Base-by-base conservation (phyloP, 768 basidiomycete species). In the Epithele typhae region DNA sequence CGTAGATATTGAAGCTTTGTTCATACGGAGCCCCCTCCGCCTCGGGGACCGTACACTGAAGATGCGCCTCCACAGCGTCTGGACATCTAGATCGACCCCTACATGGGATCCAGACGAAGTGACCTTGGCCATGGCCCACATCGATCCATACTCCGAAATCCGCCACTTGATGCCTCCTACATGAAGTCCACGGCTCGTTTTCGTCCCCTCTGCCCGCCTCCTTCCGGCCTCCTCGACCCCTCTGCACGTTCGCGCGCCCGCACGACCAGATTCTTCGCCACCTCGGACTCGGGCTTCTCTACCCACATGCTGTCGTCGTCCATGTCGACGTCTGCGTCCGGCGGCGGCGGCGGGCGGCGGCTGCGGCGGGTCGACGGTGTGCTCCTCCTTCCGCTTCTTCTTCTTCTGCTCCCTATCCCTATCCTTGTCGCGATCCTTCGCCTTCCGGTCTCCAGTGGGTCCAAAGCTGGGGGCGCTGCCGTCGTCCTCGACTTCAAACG, bases 401-500 rank as follows among this genome's bases (percentile, higher is more conserved):
- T 53, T 55, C 50, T 47, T 45, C 23, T 44, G 35, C 17, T 52
- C 42, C 45, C 61, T 64, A 40, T 66, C 66, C 46, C 60, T 62
- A 25, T 68, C 67, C 46, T 65, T 65, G 21, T 54, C 54, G 50
- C 55, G 72, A 40, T 58, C 51, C 45, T 52, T 46, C 11, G 39
- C 37, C 37, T 55, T 42, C 45, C 45, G 37, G 37, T 52, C 39
- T 9, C 45, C 19, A 14, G 40, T 18, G 21, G 56, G 46, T 11
- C 48, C 54, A 14, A 60, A 53, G 10, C 53, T 48, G 5, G 61
- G 56, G 24, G 49, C 52, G 34, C 56, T 47, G 5, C 53, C 65
- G 6, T 73, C 83, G 34, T 82, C 86, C 58, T 87, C 90, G 48
- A 87, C 69, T 46, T 81, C 82, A 59, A 94, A 93, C 7, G 87